phyloP scores from a whole-genome alignment of 2,329 filamentous ascomycete species.

The Colletotrichum gigasporum region DNA sequence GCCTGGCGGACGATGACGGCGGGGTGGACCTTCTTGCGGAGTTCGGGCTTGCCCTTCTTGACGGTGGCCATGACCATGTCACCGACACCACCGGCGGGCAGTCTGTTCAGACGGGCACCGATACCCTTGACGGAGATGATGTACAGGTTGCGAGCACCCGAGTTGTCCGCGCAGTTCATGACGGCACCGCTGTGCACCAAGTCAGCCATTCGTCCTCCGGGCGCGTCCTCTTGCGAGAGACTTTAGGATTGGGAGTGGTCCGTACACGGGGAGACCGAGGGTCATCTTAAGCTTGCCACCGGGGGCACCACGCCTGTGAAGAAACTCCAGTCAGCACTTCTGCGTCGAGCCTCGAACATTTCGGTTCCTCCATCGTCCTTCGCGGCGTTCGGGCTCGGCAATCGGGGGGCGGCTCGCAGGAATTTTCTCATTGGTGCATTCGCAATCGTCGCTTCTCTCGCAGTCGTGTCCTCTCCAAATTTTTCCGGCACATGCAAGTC shows the following conservation, averaged over 20 bases:
- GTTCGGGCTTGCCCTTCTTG: conserved; percentile 99
- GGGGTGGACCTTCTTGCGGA: conserved; percentile 99
- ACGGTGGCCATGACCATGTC: conserved; percentile 99
- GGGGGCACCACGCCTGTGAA: conserved; percentile 81
- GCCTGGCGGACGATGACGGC: conserved; percentile 98
- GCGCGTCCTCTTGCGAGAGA: conserved; percentile 5
- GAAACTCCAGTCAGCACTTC: conserved; percentile 38
- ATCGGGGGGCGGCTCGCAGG: conserved; percentile 11
- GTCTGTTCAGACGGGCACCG: conserved; percentile 95
- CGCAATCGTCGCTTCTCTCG: not conserved
- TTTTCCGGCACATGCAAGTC: not conserved
- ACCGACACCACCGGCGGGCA: conserved; percentile 96
- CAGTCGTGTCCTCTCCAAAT: not conserved
- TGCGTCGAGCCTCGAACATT: conserved; percentile 36
- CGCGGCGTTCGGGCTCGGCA: conserved; percentile 12
- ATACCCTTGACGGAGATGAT: conserved; percentile 99
- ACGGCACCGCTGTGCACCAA: conserved; percentile 82
- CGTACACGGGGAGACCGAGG: conserved; percentile 99
- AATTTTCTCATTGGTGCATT: not conserved
- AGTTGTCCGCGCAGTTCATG: conserved; percentile 99
- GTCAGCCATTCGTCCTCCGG: conserved; percentile 14
- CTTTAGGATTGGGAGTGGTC: conserved; percentile 41
- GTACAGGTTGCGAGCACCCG: conserved; percentile 97
- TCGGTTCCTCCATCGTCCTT: not conserved
- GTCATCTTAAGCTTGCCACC: conserved; percentile 99